Evolutionary conservation across 139 green algal species (phyloP), one percentile per base, ranked within the genome.

Genomic region (Volvox africanus): DNA sequence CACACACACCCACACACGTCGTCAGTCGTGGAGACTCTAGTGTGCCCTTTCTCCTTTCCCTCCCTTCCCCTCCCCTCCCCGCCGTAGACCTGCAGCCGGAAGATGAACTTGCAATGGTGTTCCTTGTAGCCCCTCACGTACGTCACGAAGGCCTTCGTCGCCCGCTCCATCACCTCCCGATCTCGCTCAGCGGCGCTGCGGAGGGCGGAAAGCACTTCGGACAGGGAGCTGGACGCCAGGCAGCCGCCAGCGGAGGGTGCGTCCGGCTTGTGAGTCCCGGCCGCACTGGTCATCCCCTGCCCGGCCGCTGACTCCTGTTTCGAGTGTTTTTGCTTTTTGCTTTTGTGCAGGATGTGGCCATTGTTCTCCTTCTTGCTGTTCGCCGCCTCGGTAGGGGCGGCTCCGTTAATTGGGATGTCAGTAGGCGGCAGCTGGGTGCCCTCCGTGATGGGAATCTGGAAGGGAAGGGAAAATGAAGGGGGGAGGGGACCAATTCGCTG

Each of bases 41-140:
- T 55, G 44, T 12, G 22, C 67, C 67, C 67, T 75, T 32, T 24
- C 9, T 75, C n/a, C n/a, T n/a, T n/a, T n/a, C n/a, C n/a, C n/a
- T n/a, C n/a, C n/a, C n/a, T n/a, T n/a, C n/a, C n/a, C n/a, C n/a
- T n/a, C n/a, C n/a, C n/a, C n/a, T n/a, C n/a, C n/a, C n/a, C n/a
- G n/a, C n/a, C n/a, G n/a, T n/a, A 21, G 28, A 96, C 95, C 92
- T 95, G 86, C 77, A 98, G 6, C 73, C 97, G 88, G 96, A 99
- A 99, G 14, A 97, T 96, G 89, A 94, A 97, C 80, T 95, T 95
- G 96, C 97, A 99, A 86, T 99, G 97, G 93, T 99, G 98, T 95
- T 99, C 98, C 92, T 98, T 99, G 96, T 99, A 99, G 22, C 95
- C 98, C 0, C 98, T 92, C 33, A 99, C 93, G 82, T 98, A 99